These are phyloP conservation scores for Allium sativum DNA, from an alignment of 106 monocot genomes.

Conservation along the genomic window DNA sequence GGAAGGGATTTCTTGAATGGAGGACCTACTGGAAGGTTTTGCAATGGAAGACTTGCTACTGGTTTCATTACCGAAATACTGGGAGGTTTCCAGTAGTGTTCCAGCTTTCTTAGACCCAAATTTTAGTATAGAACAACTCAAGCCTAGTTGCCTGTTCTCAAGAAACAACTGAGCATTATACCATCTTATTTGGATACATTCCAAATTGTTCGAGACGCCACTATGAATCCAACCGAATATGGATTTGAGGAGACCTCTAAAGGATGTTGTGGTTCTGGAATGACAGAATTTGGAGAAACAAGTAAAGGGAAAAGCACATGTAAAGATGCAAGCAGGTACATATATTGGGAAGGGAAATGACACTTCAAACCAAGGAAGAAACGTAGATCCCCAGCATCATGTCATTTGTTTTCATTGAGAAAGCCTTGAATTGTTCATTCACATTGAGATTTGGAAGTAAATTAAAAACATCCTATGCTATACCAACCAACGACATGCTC, in stretches of 20 bases:
- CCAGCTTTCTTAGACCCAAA: slow-evolving; percentile 37
- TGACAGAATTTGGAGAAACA: slow-evolving; percentile 21
- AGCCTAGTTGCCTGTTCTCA: slow-evolving; percentile 5
- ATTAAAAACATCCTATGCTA: too few species aligned
- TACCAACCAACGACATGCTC: too few species aligned
- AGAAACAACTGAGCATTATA: slow-evolving; percentile 11
- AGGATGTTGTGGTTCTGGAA: slow-evolving; percentile 36
- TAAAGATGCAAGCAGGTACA: slow-evolving; percentile 17
- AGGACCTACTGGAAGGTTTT: slow-evolving; percentile 34
- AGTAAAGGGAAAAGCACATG: slow-evolving; percentile 24
- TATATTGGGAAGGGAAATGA: slow-evolving; percentile 51
- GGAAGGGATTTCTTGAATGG: slow-evolving; percentile 21
- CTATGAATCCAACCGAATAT: slow-evolving; percentile 11
- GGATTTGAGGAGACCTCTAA: slow-evolving; percentile 21
- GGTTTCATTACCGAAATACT: slow-evolving; percentile 33
- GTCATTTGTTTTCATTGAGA: too few species aligned
- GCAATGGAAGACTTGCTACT: slow-evolving; percentile 30
- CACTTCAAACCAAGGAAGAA: too few species aligned
- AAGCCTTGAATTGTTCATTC: too few species aligned
- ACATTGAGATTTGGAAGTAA: too few species aligned
- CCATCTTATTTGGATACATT: slow-evolving; percentile 20
- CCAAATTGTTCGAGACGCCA: slow-evolving; percentile 10
- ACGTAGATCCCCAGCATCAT: too few species aligned
- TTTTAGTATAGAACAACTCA: slow-evolving; percentile 18
- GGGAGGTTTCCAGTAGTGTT: slow-evolving; percentile 19